Evolutionary conservation across 2,329 filamentous ascomycete species (phyloP).

Genomic region (Lasiodiplodia theobromae): DNA sequence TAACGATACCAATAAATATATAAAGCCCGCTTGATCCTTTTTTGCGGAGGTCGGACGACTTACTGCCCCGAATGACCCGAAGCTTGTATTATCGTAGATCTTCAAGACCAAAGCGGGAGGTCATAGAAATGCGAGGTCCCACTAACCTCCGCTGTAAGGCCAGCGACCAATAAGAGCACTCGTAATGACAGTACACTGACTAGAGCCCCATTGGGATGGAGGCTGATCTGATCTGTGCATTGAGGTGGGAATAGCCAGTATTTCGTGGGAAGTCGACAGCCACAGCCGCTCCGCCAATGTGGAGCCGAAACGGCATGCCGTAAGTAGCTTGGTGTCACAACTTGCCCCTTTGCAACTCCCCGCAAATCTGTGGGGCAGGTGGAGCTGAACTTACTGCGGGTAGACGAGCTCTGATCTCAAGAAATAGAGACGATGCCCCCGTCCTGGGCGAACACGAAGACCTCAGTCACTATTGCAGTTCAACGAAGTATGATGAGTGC

Average conservation of each 20-base stretch:
- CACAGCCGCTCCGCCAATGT: constrained; percentile 3
- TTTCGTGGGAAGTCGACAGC: background rate
- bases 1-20: background rate
- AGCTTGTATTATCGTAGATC: background rate
- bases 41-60: background rate
- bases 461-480: background rate
- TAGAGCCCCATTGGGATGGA: background rate
- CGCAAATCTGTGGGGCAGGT: background rate
- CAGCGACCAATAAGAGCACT: background rate
- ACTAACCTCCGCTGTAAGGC: background rate
- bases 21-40: background rate
- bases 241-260: background rate
- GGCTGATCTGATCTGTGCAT: background rate
- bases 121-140: background rate
- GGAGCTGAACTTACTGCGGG: background rate
- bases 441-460: background rate
- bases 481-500: background rate
- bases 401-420: background rate
- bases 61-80: background rate
- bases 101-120: background rate
- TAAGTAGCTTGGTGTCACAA: background rate
- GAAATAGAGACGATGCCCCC: constrained; percentile 2
- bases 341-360: background rate
- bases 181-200: background rate
- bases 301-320: constrained; percentile 15